phyloP scores from a whole-genome alignment of 2,329 filamentous ascomycete genomes.

The Fusarium aywerte region DNA sequence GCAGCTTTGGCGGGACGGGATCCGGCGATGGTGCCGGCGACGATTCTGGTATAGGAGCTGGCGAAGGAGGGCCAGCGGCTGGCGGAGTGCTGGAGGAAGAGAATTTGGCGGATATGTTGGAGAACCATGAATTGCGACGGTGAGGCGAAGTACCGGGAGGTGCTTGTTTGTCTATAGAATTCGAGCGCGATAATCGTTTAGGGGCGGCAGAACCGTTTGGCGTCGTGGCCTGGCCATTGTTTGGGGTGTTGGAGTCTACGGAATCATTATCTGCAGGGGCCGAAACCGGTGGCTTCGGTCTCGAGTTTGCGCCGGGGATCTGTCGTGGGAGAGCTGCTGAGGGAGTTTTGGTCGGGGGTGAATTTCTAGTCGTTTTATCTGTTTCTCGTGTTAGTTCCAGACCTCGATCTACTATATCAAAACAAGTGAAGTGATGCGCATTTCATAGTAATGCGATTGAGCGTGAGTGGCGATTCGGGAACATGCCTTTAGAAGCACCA shows the following conservation, averaged over 20 bases:
- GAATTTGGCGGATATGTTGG: constrained; percentile 92
- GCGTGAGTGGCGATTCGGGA: constrained; percentile 38
- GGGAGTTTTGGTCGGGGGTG: constrained; percentile 43
- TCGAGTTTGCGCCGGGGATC: constrained; percentile 47
- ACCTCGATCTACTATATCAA: neutral
- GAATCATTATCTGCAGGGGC: constrained; percentile 37
- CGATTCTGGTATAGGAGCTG: constrained; percentile 47
- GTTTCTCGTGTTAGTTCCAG: constrained; percentile 18
- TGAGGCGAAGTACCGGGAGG: constrained; percentile 53
- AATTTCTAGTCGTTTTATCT: constrained; percentile 49
- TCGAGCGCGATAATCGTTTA: constrained; percentile 49
- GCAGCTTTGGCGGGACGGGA: constrained; percentile 60
- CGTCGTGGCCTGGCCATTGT: constrained; percentile 41
- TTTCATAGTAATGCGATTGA: constrained; percentile 20
- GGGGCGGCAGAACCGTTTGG: constrained; percentile 41
- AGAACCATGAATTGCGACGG: constrained; percentile 88
- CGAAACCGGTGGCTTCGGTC: constrained; percentile 46
- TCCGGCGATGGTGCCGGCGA: constrained; percentile 50
- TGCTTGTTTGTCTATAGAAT: constrained; percentile 51
- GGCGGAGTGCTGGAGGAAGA: constrained; percentile 63
- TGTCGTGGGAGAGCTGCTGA: constrained; percentile 49
- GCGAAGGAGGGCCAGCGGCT: constrained; percentile 46
- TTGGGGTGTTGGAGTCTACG: constrained; percentile 28
- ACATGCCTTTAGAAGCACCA: constrained; percentile 81
- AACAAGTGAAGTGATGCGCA: constrained; percentile 19